Conservation (phyloP, 2,329 filamentous ascomycete species). For the Lachnellula occidentalis region DNA sequence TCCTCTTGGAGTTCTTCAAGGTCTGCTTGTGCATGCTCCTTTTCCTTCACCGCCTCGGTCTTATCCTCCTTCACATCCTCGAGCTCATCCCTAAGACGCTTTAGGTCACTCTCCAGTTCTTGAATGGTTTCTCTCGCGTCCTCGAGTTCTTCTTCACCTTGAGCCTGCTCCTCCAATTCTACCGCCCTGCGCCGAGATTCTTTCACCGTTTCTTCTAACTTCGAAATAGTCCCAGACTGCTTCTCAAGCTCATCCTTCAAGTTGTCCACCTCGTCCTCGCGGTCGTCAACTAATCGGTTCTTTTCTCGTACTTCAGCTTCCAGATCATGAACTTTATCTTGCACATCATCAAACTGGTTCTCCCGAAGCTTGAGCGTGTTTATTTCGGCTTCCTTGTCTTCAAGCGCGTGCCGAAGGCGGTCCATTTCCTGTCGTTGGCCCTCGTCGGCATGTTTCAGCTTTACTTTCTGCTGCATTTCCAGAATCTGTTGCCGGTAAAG, state of each 20-base stretch:
- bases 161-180: conserved; percentile 54
- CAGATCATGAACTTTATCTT: conserved; percentile 69
- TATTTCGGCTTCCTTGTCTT: conserved; percentile 47
- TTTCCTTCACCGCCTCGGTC: conserved; percentile 48
- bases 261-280: conserved; percentile 68
- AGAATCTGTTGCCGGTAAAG: conserved; percentile 74
- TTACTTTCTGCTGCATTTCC: conserved; percentile 76
- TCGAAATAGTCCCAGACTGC: conserved; percentile 46
- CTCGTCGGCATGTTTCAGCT: conserved; percentile 68
- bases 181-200: conserved; percentile 44
- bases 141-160: conserved; percentile 45
- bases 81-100: conserved; percentile 48
- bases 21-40: conserved; percentile 52
- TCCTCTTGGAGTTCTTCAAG: conserved; percentile 67
- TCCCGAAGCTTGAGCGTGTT: conserved; percentile 51
- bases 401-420: conserved; percentile 49
- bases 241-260: conserved; percentile 52
- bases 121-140: conserved; percentile 54
- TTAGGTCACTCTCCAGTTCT: conserved; percentile 51
- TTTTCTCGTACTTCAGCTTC: conserved; percentile 73
- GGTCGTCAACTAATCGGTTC: conserved; percentile 65
- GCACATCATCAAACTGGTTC: conserved; percentile 59
- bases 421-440: conserved; percentile 58
- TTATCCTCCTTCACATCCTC: conserved; percentile 51
- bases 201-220: conserved; percentile 55